Evolutionary conservation across 2,329 filamentous ascomycete species (phyloP).

Genomic region (Talaromyces sp.): DNA sequence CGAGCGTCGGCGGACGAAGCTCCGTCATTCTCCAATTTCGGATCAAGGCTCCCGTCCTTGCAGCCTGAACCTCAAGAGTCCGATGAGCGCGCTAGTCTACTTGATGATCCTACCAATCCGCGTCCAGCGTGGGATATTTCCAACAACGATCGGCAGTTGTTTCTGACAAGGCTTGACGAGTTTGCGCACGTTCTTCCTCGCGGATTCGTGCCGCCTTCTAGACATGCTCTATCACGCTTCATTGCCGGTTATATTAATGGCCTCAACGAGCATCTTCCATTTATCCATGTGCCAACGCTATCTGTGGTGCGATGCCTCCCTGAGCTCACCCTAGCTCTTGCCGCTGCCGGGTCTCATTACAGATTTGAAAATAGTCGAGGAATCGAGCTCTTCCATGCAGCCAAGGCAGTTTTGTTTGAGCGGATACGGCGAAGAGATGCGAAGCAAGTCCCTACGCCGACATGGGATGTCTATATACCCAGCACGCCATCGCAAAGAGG

Average conservation of each 20-base stretch:
- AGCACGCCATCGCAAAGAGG: constrained; percentile 36
- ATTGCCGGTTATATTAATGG: constrained; percentile 52
- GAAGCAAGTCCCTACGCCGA: constrained; percentile 39
- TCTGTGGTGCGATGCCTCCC: constrained; percentile 44
- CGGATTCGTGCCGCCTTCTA: constrained; percentile 47
- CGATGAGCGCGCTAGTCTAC: constrained; percentile 41
- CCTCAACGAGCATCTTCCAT: constrained; percentile 50
- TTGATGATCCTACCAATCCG: constrained; percentile 39
- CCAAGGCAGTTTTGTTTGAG: constrained; percentile 52
- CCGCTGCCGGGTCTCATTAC: constrained; percentile 50
- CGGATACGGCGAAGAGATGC: constrained; percentile 51
- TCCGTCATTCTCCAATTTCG: constrained; percentile 48
- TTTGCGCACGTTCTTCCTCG: constrained; percentile 46
- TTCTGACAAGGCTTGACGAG: constrained; percentile 44
- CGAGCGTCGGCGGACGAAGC: constrained; percentile 38
- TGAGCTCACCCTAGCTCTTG: constrained; percentile 51
- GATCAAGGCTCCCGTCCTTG: constrained; percentile 46
- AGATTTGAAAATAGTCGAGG: constrained; percentile 49
- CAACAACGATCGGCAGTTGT: constrained; percentile 44
- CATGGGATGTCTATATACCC: constrained; percentile 42
- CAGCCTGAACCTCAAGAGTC: constrained; percentile 46
- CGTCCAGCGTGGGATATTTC: constrained; percentile 47
- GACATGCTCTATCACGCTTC: constrained; percentile 47
- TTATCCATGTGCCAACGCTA: constrained; percentile 50
- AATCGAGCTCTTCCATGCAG: constrained; percentile 56